Percentiles rank a stretch among this genome's conserved stretches.
phyloP scores from a whole-genome alignment of 768 basidiomycete species.

The Cystofilobasidium capitatum region DNA sequence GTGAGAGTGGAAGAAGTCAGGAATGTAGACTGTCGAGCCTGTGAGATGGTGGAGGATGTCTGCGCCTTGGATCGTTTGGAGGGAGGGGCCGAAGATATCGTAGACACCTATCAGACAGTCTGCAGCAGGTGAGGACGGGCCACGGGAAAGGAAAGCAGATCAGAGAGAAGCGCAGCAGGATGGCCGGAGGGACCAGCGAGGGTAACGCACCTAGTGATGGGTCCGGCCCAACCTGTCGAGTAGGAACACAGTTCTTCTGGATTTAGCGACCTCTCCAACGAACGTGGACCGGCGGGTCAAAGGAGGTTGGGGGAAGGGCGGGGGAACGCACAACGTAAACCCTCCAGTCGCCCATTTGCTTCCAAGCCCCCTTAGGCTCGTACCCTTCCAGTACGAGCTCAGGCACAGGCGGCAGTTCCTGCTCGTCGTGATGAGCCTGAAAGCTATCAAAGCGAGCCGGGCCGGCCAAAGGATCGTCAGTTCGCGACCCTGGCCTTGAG shows the following conservation, averaged over 20 bases:
- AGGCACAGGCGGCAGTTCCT: background rate
- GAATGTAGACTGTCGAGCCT: slow-evolving; percentile 18
- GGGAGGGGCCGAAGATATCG: slow-evolving; percentile 13
- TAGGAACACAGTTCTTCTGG: too few relatives aligned
- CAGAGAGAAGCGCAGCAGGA: background rate
- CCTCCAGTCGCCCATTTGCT: slow-evolving; percentile 1
- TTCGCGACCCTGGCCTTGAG: too few relatives aligned
- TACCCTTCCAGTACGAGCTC: background rate
- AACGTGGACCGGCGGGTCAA: background rate
- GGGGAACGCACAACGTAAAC: slow-evolving; percentile 7
- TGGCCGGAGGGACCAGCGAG: background rate
- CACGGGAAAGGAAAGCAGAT: background rate
- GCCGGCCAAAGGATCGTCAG: too few relatives aligned
- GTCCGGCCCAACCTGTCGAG: slow-evolving; percentile 9
- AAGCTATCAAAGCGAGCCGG: background rate
- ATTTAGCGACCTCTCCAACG: too few relatives aligned
- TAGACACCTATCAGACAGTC: slow-evolving; percentile 1
- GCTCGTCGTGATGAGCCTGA: background rate
- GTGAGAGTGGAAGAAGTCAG: slow-evolving; percentile 6
- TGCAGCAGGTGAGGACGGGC: background rate
- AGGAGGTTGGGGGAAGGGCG: background rate
- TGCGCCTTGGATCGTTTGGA: slow-evolving; percentile 17
- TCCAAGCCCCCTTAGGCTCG: slow-evolving; percentile 13
- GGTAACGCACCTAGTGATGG: background rate
- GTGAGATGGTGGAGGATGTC: slow-evolving; percentile 16